These are phyloP conservation scores for Blastobotrys malaysiensis DNA, from an alignment of 1,139 yeast genomes.

Conservation along the genomic window DNA sequence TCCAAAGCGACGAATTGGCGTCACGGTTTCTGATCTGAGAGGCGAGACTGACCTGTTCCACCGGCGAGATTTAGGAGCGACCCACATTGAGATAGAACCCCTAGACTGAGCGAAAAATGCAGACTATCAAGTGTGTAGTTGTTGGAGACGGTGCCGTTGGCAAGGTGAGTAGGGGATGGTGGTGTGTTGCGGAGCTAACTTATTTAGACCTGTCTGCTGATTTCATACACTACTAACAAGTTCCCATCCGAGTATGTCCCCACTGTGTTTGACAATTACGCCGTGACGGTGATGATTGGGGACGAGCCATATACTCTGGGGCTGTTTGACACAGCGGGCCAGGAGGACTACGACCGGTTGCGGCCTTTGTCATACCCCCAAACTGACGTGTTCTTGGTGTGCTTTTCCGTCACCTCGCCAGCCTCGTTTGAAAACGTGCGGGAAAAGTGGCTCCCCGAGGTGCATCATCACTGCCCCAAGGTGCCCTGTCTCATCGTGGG, in stretches of 20 bases:
- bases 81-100: background rate
- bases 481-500: conserved; percentile 96
- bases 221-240: conserved; percentile 87
- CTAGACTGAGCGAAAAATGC: conserved; percentile 42
- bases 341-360: no score
- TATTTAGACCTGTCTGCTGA: conserved; percentile 68
- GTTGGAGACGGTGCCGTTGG: conserved; percentile 99
- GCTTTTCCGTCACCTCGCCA: conserved; percentile 93
- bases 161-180: conserved; percentile 38
- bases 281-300: conserved; percentile 97
- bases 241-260: conserved; percentile 96
- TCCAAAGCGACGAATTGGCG: no score
- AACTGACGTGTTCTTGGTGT: conserved; percentile 90
- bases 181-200: background rate
- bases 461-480: conserved; percentile 96
- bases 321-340: conserved; percentile 96
- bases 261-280: conserved; percentile 93
- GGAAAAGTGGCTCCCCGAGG: conserved; percentile 98
- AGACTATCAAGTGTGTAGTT: conserved; percentile 90
- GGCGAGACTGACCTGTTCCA: no score
- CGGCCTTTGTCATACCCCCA: conserved; percentile 96
- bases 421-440: conserved; percentile 97
- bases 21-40: no score
- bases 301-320: conserved; percentile 97
- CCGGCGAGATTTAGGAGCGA: no score